Percentiles rank a stretch among this genome's conserved stretches.
Evolutionary conservation across 306 rosid genomes (phyloP).

Genomic region (Citrullus amarus): DNA sequence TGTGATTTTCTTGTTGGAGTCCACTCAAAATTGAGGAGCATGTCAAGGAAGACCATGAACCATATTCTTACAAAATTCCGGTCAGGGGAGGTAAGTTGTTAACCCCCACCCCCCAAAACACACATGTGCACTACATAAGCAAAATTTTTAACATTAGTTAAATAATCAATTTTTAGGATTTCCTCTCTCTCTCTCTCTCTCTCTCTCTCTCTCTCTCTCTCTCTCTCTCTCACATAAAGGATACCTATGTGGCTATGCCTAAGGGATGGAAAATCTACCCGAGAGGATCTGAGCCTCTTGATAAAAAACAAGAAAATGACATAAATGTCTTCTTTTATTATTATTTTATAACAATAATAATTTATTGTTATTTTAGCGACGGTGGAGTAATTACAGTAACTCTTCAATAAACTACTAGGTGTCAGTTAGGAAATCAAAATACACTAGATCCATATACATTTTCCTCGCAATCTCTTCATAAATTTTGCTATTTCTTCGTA

Average conservation of each 20-base stretch:
- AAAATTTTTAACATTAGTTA: too few relatives aligned
- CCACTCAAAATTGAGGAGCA: conserved; percentile 60
- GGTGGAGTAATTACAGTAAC: not conserved
- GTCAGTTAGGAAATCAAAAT: not conserved
- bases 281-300: not conserved
- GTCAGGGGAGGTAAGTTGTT: conserved; percentile 53
- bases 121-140: not conserved
- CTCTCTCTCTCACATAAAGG: not conserved
- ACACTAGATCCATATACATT: not conserved
- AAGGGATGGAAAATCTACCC: too few relatives aligned
- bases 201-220: too few relatives aligned
- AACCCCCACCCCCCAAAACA: not conserved
- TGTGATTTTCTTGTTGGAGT: conserved; percentile 77
- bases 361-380: not conserved
- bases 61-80: conserved; percentile 65
- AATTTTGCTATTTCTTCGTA: not conserved
- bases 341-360: not conserved
- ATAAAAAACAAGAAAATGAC: not conserved
- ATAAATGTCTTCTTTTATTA: not conserved
- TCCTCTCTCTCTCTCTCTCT: too few relatives aligned
- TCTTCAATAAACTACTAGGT: not conserved
- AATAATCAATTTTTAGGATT: too few relatives aligned
- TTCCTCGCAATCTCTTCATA: not conserved
- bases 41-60: conserved; percentile 64
- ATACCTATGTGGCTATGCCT: too few relatives aligned